A percentile compares a stretch with the other conserved stretches of the same genome.
These are phyloP conservation scores for Xylaria venustula DNA, from an alignment of 495 filamentous ascomycete genomes.

Conservation along the genomic window DNA sequence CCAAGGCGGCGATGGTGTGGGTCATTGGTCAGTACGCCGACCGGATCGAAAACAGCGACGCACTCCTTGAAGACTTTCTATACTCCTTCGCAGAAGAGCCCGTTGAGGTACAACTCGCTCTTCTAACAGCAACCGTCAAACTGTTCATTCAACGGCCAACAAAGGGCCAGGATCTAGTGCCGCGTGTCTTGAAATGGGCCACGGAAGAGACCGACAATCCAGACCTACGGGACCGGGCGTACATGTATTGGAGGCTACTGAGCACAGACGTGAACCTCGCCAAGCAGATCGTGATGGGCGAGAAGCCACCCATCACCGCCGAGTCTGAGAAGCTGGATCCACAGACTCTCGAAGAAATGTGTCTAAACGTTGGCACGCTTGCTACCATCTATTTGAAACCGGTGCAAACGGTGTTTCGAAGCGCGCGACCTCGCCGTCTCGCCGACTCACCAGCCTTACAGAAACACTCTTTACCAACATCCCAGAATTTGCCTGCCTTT, in stretches of 20 bases:
- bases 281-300: conserved; percentile 89
- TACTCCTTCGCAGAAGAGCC: conserved; percentile 92
- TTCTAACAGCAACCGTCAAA: conserved; percentile 96
- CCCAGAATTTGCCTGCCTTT: conserved; percentile 40
- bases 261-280: conserved; percentile 90
- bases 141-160: conserved; percentile 97
- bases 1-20: conserved; percentile 99
- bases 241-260: conserved; percentile 98
- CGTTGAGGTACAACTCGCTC: conserved; percentile 89
- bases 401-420: conserved; percentile 95
- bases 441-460: conserved; percentile 83
- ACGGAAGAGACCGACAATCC: conserved; percentile 99
- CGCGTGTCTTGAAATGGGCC: conserved; percentile 96
- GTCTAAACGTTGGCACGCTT: conserved; percentile 91
- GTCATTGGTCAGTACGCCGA: conserved; percentile 98
- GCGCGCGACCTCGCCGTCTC: conserved; percentile 75
- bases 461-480: conserved; percentile 54
- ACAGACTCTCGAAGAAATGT: conserved; percentile 91
- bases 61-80: conserved; percentile 90
- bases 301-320: conserved; percentile 94
- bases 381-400: conserved; percentile 98
- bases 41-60: conserved; percentile 94
- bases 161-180: conserved; percentile 90
- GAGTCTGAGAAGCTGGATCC: conserved; percentile 94
- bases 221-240: conserved; percentile 90